Conservation (phyloP, 2,329 filamentous ascomycete species). For the Fusarium agapanthi region DNA sequence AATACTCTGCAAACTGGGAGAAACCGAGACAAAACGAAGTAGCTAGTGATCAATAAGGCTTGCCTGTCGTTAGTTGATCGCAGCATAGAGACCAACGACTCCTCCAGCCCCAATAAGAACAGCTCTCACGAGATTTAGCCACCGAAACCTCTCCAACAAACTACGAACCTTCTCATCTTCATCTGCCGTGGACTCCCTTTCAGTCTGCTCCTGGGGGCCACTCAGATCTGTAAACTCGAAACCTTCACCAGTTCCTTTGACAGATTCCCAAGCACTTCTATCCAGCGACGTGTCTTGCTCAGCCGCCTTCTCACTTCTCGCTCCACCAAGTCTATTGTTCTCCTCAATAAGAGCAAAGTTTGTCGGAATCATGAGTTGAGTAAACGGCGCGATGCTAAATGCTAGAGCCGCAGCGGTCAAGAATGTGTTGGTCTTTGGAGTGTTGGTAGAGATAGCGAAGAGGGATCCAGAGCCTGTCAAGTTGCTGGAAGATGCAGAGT, state of each 20-base stretch:
- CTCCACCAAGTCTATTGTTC: not conserved
- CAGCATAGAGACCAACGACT: not conserved
- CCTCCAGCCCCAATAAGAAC: conserved; percentile 1
- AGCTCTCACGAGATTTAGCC: not conserved
- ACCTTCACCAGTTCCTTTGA: not conserved
- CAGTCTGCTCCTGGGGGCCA: not conserved
- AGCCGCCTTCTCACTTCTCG: not conserved
- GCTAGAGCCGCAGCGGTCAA: not conserved
- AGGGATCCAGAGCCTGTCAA: accelerated
- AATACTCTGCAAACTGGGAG: accelerated
- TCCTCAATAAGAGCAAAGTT: not conserved
- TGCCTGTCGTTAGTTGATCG: not conserved
- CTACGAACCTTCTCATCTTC: not conserved
- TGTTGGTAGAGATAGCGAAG: not conserved
- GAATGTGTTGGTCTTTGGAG: not conserved
- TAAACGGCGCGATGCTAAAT: conserved; percentile 1
- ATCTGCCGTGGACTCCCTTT: not conserved
- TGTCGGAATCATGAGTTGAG: conserved; percentile 1
- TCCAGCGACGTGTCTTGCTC: accelerated
- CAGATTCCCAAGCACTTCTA: not conserved
- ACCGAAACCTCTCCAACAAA: not conserved
- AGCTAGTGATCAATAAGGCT: too few species aligned
- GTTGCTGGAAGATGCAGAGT: not conserved
- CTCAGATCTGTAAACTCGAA: not conserved
- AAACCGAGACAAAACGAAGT: accelerated